Evolutionary conservation across 352 stramenopile species (phyloP).

Genomic region (Phytophthora hybrid): DNA sequence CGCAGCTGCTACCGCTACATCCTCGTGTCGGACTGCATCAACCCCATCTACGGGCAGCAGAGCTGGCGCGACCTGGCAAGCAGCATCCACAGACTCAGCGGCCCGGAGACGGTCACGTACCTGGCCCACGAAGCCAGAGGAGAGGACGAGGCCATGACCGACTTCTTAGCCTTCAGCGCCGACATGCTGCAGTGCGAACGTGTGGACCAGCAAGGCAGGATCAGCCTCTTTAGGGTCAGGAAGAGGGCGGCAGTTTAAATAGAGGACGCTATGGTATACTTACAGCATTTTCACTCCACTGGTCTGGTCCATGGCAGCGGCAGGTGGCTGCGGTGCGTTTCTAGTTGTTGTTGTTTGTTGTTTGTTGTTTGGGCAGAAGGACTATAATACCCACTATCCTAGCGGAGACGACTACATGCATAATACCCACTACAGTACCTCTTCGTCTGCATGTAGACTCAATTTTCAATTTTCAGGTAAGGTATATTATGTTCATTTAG

Average conservation of each 20-base stretch:
- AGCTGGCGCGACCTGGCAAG: slow-evolving; percentile 80
- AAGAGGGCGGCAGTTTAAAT: slow-evolving; percentile 27
- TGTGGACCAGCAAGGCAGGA: slow-evolving; percentile 49
- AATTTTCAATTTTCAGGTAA: no score
- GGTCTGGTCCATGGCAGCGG: no score
- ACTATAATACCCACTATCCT: not conserved
- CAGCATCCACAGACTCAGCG: slow-evolving; percentile 72
- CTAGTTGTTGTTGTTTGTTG: not conserved
- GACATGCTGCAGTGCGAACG: slow-evolving; percentile 48
- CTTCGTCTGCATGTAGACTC: slow-evolving; percentile 30
- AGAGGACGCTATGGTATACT: not conserved
- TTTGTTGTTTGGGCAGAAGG: no score
- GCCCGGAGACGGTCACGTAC: slow-evolving; percentile 64
- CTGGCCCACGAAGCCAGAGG: slow-evolving; percentile 76
- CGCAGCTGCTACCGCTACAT: slow-evolving; percentile 64
- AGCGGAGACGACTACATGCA: no score
- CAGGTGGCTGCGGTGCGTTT: slow-evolving; percentile 39
- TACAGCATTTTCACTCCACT: no score
- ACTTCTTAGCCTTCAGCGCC: slow-evolving; percentile 69
- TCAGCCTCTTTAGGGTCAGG: slow-evolving; percentile 68
- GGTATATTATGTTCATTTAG: no score
- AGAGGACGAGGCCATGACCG: slow-evolving; percentile 74
- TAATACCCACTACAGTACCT: not conserved
- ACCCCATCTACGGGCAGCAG: slow-evolving; percentile 84
- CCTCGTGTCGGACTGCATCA: slow-evolving; percentile 88